Conservation (phyloP, 805 yeast genomes). For the Candida corydali region DNA sequence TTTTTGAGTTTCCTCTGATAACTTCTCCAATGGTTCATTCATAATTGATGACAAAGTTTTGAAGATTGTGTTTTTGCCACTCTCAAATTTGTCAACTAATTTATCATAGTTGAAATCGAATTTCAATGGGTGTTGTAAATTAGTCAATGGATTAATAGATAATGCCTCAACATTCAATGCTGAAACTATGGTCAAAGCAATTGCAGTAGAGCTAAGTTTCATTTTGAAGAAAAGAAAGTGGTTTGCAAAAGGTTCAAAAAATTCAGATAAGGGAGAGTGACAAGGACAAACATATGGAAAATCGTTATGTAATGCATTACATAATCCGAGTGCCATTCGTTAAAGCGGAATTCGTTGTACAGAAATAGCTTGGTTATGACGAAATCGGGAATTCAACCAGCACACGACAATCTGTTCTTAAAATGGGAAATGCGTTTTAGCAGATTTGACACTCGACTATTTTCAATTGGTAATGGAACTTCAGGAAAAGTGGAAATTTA, state of each 20-base stretch:
- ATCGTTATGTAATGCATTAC: neutral
- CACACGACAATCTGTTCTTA: too few species aligned
- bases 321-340: neutral
- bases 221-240: conserved; percentile 7
- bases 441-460: conserved; percentile 48
- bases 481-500: conserved; percentile 15
- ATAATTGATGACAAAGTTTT: conserved; percentile 48
- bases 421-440: conserved; percentile 48
- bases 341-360: neutral
- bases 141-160: conserved; percentile 15
- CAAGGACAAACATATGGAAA: neutral
- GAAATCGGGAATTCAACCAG: neutral
- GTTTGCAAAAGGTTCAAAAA: neutral
- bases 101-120: conserved; percentile 10
- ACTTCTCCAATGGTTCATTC: conserved; percentile 45
- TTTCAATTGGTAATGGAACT: conserved; percentile 12
- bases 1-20: conserved; percentile 46
- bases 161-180: conserved; percentile 16
- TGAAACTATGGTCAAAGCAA: conserved; percentile 13
- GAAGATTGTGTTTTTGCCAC: conserved; percentile 29
- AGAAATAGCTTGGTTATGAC: neutral
- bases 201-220: conserved; percentile 17
- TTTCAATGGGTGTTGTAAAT: conserved; percentile 18
- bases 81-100: conserved; percentile 9
- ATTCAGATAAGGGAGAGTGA: neutral